Conservation (phyloP, 2,329 filamentous ascomycete genomes). For the Neoarthrinium moseri region DNA sequence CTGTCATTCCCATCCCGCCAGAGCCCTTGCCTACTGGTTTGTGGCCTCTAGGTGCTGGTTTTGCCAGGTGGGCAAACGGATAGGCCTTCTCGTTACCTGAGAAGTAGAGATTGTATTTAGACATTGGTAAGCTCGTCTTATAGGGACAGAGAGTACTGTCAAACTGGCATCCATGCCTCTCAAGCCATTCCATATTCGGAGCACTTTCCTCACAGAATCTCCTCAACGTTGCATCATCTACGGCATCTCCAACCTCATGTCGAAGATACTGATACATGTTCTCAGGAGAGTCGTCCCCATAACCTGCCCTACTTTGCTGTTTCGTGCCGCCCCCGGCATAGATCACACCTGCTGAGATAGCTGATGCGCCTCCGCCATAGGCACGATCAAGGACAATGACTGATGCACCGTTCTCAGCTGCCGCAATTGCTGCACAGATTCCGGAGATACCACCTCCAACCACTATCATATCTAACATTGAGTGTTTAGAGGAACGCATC, state of each 20-base stretch:
- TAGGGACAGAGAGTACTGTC: slow-evolving; percentile 11
- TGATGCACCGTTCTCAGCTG: slow-evolving; percentile 10
- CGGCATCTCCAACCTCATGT: slow-evolving; percentile 10
- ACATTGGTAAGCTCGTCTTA: slow-evolving; percentile 15
- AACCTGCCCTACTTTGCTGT: slow-evolving; percentile 13
- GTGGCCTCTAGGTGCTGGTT: slow-evolving; percentile 10
- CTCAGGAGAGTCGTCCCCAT: slow-evolving; percentile 12
- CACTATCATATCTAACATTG: no score
- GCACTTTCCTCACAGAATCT: slow-evolving; percentile 16
- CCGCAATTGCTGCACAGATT: slow-evolving; percentile 8
- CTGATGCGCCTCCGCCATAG: slow-evolving; percentile 3
- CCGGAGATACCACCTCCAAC: no score
- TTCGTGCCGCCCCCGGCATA: slow-evolving; percentile 16
- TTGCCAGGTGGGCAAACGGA: slow-evolving; percentile 6
- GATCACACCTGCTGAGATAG: slow-evolving; percentile 14
- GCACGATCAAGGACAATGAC: slow-evolving; percentile 12
- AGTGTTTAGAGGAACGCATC: no score
- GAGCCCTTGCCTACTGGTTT: not conserved
- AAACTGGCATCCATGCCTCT: slow-evolving; percentile 13
- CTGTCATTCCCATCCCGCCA: slow-evolving; percentile 2
- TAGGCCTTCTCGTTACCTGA: slow-evolving; percentile 12
- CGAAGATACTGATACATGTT: slow-evolving; percentile 16
- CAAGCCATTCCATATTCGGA: slow-evolving; percentile 13
- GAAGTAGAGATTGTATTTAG: slow-evolving; percentile 8
- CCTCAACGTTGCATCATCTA: slow-evolving; percentile 12